Evolutionary conservation across 2,329 filamentous ascomycete genomes (phyloP).

Genomic region (Thielaviopsis euricoi): DNA sequence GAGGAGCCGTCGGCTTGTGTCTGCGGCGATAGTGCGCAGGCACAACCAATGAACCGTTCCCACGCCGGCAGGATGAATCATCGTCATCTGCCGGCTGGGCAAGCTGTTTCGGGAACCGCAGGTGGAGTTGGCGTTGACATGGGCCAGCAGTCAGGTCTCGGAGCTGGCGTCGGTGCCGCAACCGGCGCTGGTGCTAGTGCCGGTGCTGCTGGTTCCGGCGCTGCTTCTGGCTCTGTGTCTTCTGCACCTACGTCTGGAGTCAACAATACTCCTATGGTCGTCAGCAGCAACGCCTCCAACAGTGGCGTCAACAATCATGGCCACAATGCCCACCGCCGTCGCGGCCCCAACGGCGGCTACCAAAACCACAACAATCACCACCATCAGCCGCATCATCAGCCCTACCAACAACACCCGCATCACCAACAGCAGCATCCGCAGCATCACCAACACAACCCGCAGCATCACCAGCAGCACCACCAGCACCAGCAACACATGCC

Average conservation of each 20-base stretch:
- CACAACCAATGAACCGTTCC: conserved; percentile 21
- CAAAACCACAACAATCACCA: conserved; percentile 18
- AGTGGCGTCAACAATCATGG: conserved; percentile 16
- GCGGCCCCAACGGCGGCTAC: conserved; percentile 22
- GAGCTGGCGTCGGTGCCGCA: background rate
- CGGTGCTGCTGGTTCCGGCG: background rate
- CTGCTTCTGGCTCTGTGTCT: background rate
- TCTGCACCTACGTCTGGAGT: background rate
- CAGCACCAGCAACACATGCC: conserved; percentile 13
- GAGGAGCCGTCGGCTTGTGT: conserved; percentile 11
- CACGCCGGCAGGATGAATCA: conserved; percentile 63
- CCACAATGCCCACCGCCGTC: conserved; percentile 18
- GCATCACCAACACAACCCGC: conserved; percentile 17
- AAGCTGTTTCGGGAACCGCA: conserved; percentile 35
- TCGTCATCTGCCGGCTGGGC: conserved; percentile 63
- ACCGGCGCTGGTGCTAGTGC: conserved; percentile 1
- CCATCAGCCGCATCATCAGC: conserved; percentile 15
- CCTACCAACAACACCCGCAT: conserved; percentile 17
- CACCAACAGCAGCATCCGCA: conserved; percentile 15
- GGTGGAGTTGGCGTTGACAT: conserved; percentile 7
- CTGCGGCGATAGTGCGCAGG: conserved; percentile 11
- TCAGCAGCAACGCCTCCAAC: background rate
- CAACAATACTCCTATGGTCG: background rate
- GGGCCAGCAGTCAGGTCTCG: conserved; percentile 14
- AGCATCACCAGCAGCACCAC: conserved; percentile 20